Evolutionary conservation across 208 protist species (phyloP).

Genomic region (Leishmania lainsoni): DNA sequence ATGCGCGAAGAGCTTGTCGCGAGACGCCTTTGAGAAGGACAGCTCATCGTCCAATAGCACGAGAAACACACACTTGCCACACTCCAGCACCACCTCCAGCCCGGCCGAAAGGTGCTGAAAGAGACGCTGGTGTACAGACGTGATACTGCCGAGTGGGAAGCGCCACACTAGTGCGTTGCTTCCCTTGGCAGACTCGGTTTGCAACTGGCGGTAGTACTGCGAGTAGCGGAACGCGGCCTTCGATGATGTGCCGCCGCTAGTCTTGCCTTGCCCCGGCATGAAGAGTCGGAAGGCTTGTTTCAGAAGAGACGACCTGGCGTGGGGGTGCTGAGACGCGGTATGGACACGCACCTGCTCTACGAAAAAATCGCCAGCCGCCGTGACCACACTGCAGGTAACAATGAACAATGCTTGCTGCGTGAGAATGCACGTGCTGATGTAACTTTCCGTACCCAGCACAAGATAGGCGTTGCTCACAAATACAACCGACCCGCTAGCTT

Average conservation of each 20-base stretch:
- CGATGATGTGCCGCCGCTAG: constrained; percentile 34
- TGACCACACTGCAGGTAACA: constrained; percentile 67
- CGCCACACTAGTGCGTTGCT: constrained; percentile 61
- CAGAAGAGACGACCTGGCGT: constrained; percentile 36
- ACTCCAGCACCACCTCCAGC: constrained; percentile 70
- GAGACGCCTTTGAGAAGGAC: constrained; percentile 52
- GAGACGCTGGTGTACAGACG: constrained; percentile 54
- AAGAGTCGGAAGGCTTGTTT: constrained; percentile 56
- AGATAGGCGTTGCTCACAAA: constrained; percentile 74
- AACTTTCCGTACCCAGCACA: constrained; percentile 52
- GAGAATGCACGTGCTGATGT: constrained; percentile 59
- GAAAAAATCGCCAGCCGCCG: constrained; percentile 58
- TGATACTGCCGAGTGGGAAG: constrained; percentile 47
- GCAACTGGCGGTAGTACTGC: constrained; percentile 78
- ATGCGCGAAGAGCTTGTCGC: constrained; percentile 40
- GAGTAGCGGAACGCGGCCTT: constrained; percentile 66
- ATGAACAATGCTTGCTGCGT: constrained; percentile 64
- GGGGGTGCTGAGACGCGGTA: constrained; percentile 41
- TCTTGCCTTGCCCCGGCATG: constrained; percentile 26
- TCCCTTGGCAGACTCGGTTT: constrained; percentile 42
- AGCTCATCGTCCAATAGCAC: constrained; percentile 70
- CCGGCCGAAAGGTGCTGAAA: constrained; percentile 72
- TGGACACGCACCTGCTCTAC: constrained; percentile 54
- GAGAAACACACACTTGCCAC: constrained; percentile 54
- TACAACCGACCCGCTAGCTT: constrained; percentile 13